Evolutionary conservation across 1,139 yeast genomes (phyloP).

Genomic region (Geotrichum bryndzae): DNA sequence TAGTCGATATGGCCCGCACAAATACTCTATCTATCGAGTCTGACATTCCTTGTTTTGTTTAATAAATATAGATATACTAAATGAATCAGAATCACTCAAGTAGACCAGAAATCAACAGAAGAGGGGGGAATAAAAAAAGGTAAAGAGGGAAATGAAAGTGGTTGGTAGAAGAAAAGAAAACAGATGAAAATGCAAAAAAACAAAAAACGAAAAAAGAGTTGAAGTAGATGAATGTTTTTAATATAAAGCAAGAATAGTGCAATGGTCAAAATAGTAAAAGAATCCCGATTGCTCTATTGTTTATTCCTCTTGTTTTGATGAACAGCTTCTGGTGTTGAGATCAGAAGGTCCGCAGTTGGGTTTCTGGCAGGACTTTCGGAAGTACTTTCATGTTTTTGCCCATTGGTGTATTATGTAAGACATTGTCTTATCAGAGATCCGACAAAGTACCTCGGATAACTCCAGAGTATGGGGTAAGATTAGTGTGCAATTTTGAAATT

Average conservation of each 20-base stretch:
- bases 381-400: neutral
- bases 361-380: neutral
- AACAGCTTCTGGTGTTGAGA: neutral
- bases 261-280: neutral
- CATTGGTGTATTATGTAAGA: neutral
- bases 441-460: neutral
- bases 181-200: too few species aligned
- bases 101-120: neutral
- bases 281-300: neutral
- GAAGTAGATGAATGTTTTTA: neutral
- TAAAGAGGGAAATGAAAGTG: too few species aligned
- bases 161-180: too few species aligned
- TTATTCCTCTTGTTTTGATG: neutral
- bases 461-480: neutral
- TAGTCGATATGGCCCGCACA: constrained; percentile 73
- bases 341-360: neutral
- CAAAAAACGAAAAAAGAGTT: too few species aligned
- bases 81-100: neutral
- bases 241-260: neutral
- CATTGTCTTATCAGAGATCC: neutral
- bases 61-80: neutral
- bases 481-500: neutral
- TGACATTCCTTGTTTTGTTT: constrained; percentile 18
- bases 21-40: constrained; percentile 57
- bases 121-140: neutral